Percentiles rank a stretch among this genome's conserved stretches.
phyloP scores from a whole-genome alignment of 192 early-diverging fungal species.

The Pilobolus umbonatus region DNA sequence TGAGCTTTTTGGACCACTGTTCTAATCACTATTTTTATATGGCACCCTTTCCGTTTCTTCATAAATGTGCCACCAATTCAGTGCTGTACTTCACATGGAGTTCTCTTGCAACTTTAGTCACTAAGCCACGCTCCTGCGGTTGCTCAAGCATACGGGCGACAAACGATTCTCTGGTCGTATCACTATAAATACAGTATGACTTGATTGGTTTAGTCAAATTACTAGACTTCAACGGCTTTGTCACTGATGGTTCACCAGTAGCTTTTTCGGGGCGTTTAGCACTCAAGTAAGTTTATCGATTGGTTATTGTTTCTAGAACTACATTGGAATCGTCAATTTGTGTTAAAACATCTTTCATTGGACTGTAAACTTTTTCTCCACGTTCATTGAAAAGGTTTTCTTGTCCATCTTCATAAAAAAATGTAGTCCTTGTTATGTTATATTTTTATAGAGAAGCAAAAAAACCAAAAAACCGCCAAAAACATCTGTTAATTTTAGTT shows the following conservation, averaged over 20 bases:
- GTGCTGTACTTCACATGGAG: slow-evolving; percentile 6
- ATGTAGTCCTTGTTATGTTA: too few species aligned
- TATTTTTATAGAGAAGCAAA: slow-evolving; percentile 6
- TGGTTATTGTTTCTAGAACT: neutral
- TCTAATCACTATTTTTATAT: slow-evolving; percentile 13
- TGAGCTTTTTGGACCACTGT: slow-evolving; percentile 5
- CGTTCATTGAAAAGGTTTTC: slow-evolving; percentile 8
- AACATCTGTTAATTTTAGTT: slow-evolving; percentile 7
- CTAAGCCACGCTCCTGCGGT: slow-evolving; percentile 6
- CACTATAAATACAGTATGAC: slow-evolving; percentile 7
- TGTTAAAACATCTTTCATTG: slow-evolving; percentile 6
- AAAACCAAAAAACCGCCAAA: neutral
- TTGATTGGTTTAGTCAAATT: slow-evolving; percentile 8
- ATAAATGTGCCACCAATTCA: slow-evolving; percentile 12
- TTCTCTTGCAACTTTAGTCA: slow-evolving; percentile 9
- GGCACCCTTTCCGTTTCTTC: slow-evolving; percentile 3
- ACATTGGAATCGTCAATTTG: slow-evolving; percentile 2
- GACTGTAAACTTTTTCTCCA: neutral
- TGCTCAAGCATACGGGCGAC: slow-evolving; percentile 8
- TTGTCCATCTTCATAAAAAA: slow-evolving; percentile 16
- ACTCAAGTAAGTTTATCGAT: neutral
- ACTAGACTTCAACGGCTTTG: slow-evolving; percentile 5
- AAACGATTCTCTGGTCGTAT: slow-evolving; percentile 13
- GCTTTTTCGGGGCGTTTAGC: neutral
- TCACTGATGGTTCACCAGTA: neutral